These are phyloP conservation scores for Capronia epimyces DNA, from an alignment of 2,329 filamentous ascomycete genomes.

Conservation along the genomic window DNA sequence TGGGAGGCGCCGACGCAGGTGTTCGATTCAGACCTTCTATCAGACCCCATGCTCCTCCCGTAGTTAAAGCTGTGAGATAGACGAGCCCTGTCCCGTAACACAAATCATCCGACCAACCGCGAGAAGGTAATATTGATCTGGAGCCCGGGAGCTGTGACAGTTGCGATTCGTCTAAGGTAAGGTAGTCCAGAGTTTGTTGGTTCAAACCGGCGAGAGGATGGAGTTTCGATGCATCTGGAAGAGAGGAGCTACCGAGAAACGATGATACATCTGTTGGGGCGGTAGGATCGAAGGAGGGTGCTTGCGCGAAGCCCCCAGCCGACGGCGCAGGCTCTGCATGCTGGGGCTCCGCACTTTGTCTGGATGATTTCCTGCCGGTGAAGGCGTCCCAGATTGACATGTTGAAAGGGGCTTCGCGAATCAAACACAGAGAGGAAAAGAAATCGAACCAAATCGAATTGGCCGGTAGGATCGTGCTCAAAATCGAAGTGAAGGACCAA, in stretches of 20 bases:
- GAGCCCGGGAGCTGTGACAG: conserved; percentile 80
- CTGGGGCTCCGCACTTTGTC: conserved; percentile 34
- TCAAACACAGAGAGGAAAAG: conserved; percentile 3
- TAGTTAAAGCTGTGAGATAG: conserved; percentile 77
- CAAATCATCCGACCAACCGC: conserved; percentile 95
- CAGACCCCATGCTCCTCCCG: conserved; percentile 88
- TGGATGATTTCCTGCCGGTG: conserved; percentile 51
- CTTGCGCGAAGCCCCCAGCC: conserved; percentile 42
- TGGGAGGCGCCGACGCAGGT: conserved; percentile 68
- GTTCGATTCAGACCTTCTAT: conserved; percentile 77
- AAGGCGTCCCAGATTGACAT: conserved; percentile 59
- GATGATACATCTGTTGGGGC: conserved; percentile 75
- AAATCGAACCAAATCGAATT: conserved; percentile 1
- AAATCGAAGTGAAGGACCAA: neutral
- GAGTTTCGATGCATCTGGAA: conserved; percentile 80
- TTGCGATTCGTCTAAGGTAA: conserved; percentile 85
- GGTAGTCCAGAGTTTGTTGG: conserved; percentile 88
- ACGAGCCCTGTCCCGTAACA: conserved; percentile 96
- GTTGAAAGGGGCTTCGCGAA: conserved; percentile 22
- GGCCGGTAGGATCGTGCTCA: conserved; percentile 3
- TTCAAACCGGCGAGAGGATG: conserved; percentile 92
- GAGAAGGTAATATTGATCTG: conserved; percentile 82
- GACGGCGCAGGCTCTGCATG: conserved; percentile 41
- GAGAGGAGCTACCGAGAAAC: conserved; percentile 70
- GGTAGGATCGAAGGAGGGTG: conserved; percentile 57